Conservation (phyloP, 1,284 basidiomycete species). For the Naganishia albida region DNA sequence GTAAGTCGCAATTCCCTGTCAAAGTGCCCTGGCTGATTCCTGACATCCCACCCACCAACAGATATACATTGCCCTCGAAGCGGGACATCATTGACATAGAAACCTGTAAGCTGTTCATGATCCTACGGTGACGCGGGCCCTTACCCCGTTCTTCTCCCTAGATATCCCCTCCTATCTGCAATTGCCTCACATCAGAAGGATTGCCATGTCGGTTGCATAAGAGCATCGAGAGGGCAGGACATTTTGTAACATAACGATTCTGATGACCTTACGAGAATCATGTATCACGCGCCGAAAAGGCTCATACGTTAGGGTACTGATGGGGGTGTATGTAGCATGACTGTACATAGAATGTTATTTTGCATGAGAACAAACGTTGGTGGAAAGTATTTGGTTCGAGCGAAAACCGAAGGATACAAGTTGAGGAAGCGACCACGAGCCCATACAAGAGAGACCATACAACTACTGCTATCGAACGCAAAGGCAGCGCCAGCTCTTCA, state of each 20-base stretch:
- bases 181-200: slow-evolving; percentile 44
- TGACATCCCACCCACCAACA: background rate
- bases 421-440: slow-evolving; percentile 9
- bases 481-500: background rate
- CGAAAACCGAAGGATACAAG: slow-evolving; percentile 17
- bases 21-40: background rate
- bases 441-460: slow-evolving; percentile 19
- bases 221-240: background rate
- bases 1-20: slow-evolving; percentile 47
- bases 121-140: background rate
- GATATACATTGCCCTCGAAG: slow-evolving; percentile 50
- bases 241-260: slow-evolving; percentile 19
- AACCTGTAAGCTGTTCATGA: slow-evolving; percentile 47
- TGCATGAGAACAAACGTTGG: too few relatives aligned
- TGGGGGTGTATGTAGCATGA: too few relatives aligned
- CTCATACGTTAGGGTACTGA: too few relatives aligned
- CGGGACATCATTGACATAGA: slow-evolving; percentile 52
- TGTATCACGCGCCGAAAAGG: background rate
- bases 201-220: slow-evolving; percentile 40
- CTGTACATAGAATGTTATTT: too few relatives aligned
- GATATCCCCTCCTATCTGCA: slow-evolving; percentile 48
- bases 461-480: background rate
- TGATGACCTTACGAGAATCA: slow-evolving; percentile 25
- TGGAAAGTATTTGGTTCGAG: background rate
- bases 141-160: slow-evolving; percentile 23